Evolutionary conservation across 352 stramenopile species (phyloP).

Genomic region (Phytophthora constricta): DNA sequence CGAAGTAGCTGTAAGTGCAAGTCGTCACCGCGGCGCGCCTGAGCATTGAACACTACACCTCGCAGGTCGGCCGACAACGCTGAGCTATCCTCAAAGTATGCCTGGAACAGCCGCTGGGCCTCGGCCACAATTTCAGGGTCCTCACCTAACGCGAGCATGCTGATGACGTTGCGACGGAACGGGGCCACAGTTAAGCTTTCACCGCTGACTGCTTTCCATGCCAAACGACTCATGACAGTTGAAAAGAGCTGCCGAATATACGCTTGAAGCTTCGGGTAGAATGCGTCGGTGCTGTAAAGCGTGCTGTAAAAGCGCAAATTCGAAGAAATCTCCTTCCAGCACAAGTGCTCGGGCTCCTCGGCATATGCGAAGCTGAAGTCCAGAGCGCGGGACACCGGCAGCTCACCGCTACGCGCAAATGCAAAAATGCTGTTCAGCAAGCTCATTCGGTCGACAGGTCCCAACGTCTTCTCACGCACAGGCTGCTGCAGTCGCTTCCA

Average conservation of each 20-base stretch:
- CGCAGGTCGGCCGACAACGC: slow-evolving; percentile 67
- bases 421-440: slow-evolving; percentile 94
- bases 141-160: slow-evolving; percentile 68
- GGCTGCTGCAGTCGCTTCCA: slow-evolving; percentile 82
- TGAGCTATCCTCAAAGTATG: slow-evolving; percentile 63
- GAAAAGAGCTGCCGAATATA: slow-evolving; percentile 74
- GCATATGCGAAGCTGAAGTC: slow-evolving; percentile 73
- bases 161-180: slow-evolving; percentile 77
- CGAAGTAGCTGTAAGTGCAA: slow-evolving; percentile 53
- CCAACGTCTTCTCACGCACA: slow-evolving; percentile 63
- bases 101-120: slow-evolving; percentile 58
- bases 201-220: slow-evolving; percentile 46
- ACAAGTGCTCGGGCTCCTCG: slow-evolving; percentile 69
- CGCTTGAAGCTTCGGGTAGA: slow-evolving; percentile 63
- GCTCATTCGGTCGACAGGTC: slow-evolving; percentile 91
- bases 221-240: slow-evolving; percentile 58
- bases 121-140: slow-evolving; percentile 59
- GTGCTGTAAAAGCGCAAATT: slow-evolving; percentile 68
- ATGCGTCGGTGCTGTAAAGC: slow-evolving; percentile 66
- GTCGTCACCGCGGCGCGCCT: slow-evolving; percentile 53
- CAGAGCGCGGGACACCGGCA: slow-evolving; percentile 61
- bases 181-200: slow-evolving; percentile 60
- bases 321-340: slow-evolving; percentile 81
- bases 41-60: slow-evolving; percentile 66
- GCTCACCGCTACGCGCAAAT: slow-evolving; percentile 78